phyloP scores from a whole-genome alignment of 805 yeast species.

The Schwanniomyces occidentalis region DNA sequence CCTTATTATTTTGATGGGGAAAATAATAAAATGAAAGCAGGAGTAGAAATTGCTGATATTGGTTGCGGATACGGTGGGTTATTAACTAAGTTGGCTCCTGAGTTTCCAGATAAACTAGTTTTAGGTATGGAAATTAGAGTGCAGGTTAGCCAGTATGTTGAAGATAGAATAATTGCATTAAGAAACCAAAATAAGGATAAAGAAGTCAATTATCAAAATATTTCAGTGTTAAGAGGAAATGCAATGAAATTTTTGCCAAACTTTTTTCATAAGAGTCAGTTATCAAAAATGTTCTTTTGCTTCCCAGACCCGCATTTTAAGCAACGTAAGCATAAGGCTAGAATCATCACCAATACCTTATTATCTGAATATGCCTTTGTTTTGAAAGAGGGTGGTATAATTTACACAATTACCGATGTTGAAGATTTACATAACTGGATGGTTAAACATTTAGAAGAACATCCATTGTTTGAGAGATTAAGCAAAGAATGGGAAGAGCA shows the following conservation, averaged over 20 bases:
- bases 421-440: constrained; percentile 93
- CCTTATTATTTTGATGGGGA: constrained; percentile 56
- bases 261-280: constrained; percentile 79
- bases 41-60: constrained; percentile 88
- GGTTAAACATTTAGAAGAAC: constrained; percentile 87
- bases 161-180: constrained; percentile 89
- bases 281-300: constrained; percentile 92
- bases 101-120: constrained; percentile 69
- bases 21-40: constrained; percentile 42
- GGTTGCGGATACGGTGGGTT: constrained; percentile 99
- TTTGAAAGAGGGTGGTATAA: constrained; percentile 78
- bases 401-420: constrained; percentile 96
- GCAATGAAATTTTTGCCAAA: constrained; percentile 98
- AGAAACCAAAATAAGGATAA: constrained; percentile 48
- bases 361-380: constrained; percentile 91
- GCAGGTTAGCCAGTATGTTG: constrained; percentile 96
- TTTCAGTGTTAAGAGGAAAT: constrained; percentile 88
- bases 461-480: constrained; percentile 86
- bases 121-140: constrained; percentile 98
- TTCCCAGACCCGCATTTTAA: constrained; percentile 99
- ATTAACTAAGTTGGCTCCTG: constrained; percentile 74
- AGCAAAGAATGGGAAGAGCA: constrained; percentile 72
- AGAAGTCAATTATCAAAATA: constrained; percentile 65
- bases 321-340: constrained; percentile 94
- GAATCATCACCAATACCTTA: constrained; percentile 88